Evolutionary conservation across 495 filamentous ascomycete genomes (phyloP).

Genomic region (Penicillium egyptiacum): DNA sequence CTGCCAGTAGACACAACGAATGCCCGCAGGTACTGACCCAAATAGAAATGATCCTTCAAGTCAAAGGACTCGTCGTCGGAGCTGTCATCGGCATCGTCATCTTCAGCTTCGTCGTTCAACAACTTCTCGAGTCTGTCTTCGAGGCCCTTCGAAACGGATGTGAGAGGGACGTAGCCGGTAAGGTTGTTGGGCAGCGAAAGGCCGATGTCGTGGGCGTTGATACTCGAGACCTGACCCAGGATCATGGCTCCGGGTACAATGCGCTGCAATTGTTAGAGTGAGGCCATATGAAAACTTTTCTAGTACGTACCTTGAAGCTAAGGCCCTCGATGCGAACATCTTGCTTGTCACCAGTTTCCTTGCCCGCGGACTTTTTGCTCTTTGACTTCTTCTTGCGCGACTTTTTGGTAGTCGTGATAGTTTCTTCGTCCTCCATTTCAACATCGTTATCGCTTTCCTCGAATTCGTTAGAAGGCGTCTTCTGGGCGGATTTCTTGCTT

Average conservation of each 20-base stretch:
- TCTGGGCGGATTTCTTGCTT: conserved; percentile 46
- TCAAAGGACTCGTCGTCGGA: conserved; percentile 61
- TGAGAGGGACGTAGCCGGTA: conserved; percentile 83
- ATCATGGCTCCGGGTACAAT: conserved; percentile 80
- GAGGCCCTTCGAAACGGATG: conserved; percentile 76
- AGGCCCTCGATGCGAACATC: conserved; percentile 76
- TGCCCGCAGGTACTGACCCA: conserved; percentile 88
- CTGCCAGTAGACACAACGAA: conserved; percentile 71
- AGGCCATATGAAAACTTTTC: not conserved
- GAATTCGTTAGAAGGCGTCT: conserved; percentile 42
- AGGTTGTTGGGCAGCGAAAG: conserved; percentile 90
- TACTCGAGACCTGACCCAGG: conserved; percentile 79
- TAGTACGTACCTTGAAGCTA: conserved; percentile 73
- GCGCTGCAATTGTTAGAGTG: conserved; percentile 58
- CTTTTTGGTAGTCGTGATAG: conserved; percentile 47
- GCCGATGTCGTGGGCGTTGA: conserved; percentile 73
- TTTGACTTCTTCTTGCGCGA: conserved; percentile 49
- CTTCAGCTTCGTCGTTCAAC: conserved; percentile 56
- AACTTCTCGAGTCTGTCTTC: conserved; percentile 66
- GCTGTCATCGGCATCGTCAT: conserved; percentile 49
- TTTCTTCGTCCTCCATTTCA: conserved; percentile 51
- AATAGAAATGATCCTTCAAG: conserved; percentile 66
- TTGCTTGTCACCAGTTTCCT: conserved; percentile 51
- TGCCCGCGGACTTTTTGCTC: conserved; percentile 48
- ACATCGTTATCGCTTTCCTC: conserved; percentile 41